These are phyloP conservation scores for Penicillium cinerascens DNA, from an alignment of 495 filamentous ascomycete genomes.

Conservation along the genomic window DNA sequence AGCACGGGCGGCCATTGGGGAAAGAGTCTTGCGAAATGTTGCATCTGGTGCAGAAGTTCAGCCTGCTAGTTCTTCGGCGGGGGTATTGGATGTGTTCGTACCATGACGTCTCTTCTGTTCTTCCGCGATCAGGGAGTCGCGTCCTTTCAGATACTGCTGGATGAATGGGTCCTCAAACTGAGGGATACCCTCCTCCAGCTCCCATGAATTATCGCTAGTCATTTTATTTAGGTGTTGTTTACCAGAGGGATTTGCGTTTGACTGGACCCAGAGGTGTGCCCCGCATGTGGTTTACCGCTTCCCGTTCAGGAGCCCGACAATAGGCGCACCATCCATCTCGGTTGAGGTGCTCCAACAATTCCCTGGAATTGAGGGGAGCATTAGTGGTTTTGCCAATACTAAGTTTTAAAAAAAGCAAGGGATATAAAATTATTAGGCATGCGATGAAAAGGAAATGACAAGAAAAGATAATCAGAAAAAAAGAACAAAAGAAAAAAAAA, in stretches of 20 bases:
- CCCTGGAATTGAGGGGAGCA: too few relatives aligned
- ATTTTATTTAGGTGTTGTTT: constrained; percentile 7
- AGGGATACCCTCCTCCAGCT: constrained; percentile 48
- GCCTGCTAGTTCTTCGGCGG: constrained; percentile 6
- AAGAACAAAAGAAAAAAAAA: too few relatives aligned
- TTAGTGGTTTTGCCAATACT: too few relatives aligned
- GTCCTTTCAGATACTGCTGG: constrained; percentile 70
- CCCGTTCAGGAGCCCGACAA: background rate
- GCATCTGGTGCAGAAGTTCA: constrained; percentile 22
- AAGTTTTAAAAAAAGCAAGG: too few relatives aligned
- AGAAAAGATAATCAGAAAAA: too few relatives aligned
- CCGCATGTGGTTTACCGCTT: constrained; percentile 5
- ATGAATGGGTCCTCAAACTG: constrained; percentile 68
- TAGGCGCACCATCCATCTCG: background rate
- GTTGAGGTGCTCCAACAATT: too few relatives aligned
- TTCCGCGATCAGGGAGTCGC: constrained; percentile 71
- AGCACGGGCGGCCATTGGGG: constrained; percentile 69
- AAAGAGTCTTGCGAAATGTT: constrained; percentile 57
- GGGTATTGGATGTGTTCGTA: constrained; percentile 37
- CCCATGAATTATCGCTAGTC: constrained; percentile 37
- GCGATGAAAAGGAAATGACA: too few relatives aligned
- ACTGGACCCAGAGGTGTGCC: background rate
- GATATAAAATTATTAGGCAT: too few relatives aligned
- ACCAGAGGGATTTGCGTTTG: background rate
- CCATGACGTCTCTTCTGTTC: constrained; percentile 82